Evolutionary conservation across 2,329 filamentous ascomycete genomes (phyloP).

Genomic region (Verticillium alfalfae): DNA sequence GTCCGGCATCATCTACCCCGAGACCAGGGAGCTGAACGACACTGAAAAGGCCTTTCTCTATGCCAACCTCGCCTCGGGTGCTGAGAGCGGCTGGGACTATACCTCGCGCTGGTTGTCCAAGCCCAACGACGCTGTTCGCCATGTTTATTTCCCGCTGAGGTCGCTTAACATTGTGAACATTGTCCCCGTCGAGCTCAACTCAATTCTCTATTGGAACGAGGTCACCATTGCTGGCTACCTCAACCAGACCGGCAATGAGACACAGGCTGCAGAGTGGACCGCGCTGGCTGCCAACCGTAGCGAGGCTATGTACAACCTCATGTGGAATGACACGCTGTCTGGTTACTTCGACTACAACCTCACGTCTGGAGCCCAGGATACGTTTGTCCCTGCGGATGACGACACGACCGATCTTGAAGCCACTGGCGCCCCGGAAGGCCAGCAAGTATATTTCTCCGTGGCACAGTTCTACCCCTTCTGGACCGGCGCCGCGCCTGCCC

Average conservation of each 20-base stretch:
- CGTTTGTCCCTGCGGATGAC: constrained; percentile 45
- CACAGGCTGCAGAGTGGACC: constrained; percentile 42
- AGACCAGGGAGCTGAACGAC: constrained; percentile 42
- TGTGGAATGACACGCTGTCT: constrained; percentile 59
- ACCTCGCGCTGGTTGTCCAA: constrained; percentile 50
- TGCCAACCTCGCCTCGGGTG: constrained; percentile 57
- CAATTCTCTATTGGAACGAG: constrained; percentile 63
- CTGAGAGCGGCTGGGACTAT: constrained; percentile 65
- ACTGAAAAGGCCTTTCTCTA: constrained; percentile 49
- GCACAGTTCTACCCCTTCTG: constrained; percentile 66
- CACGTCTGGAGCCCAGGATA: constrained; percentile 49
- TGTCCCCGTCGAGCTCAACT: constrained; percentile 62
- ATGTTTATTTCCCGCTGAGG: constrained; percentile 60
- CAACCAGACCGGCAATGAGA: constrained; percentile 41
- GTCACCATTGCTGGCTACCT: constrained; percentile 51
- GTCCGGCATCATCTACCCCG: constrained; percentile 54
- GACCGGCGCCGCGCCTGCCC: constrained; percentile 55
- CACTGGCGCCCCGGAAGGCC: constrained; percentile 41
- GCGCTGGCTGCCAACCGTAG: constrained; percentile 46
- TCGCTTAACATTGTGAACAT: constrained; percentile 54
- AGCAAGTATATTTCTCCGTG: constrained; percentile 52
- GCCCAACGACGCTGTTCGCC: constrained; percentile 51
- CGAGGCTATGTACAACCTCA: constrained; percentile 54
- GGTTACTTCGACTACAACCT: constrained; percentile 67
- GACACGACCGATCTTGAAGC: constrained; percentile 36